These are phyloP conservation scores for Nannochloropsis salina DNA, from an alignment of 108 stramenopile genomes.

Conservation along the genomic window DNA sequence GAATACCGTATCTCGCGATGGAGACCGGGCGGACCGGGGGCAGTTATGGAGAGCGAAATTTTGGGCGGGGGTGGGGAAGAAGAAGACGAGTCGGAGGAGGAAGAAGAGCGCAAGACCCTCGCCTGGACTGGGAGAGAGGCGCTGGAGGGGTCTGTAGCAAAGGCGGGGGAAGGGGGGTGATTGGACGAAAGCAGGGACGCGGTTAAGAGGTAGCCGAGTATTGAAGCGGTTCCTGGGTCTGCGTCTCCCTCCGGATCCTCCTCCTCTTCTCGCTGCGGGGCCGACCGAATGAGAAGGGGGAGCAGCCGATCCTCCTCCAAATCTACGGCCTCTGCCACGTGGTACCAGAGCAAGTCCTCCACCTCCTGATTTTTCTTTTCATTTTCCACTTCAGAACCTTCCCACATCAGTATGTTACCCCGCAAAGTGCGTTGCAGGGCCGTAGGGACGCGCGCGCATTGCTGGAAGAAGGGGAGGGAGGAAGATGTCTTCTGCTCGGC, in stretches of 20 bases:
- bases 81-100: not conserved
- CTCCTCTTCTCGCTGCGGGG: conserved; percentile 4
- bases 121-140: not conserved
- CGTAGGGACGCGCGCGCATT: not conserved
- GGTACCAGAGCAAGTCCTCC: not conserved
- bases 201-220: not conserved
- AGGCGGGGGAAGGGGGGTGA: not conserved
- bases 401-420: not conserved
- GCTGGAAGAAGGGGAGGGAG: not conserved
- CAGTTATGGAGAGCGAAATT: not conserved
- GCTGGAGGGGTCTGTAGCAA: not conserved
- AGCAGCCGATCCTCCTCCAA: not conserved
- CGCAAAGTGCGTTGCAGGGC: not conserved
- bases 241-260: not conserved
- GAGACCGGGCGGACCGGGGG: not conserved
- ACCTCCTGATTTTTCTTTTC: not conserved
- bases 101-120: not conserved
- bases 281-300: not conserved
- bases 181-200: not conserved
- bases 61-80: not conserved
- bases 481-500: not conserved
- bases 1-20: conserved; percentile 9
- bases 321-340: not conserved
- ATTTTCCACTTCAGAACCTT: not conserved
- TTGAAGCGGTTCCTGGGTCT: not conserved